phyloP scores from a whole-genome alignment of 208 protist species.

The Sergeia podlipaevii region DNA sequence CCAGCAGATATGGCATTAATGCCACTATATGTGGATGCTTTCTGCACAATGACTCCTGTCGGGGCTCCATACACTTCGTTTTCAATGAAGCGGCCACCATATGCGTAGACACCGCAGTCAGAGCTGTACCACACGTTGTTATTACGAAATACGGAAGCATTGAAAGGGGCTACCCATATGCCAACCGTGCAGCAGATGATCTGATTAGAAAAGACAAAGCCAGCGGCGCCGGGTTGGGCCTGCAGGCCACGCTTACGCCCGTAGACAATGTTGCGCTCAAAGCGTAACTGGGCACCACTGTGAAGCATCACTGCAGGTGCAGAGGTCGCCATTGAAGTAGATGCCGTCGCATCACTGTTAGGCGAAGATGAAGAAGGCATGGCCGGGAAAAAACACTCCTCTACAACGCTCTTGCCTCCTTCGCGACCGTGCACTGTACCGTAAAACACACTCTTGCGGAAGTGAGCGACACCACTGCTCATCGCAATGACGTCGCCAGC shows the following conservation, averaged over 20 bases:
- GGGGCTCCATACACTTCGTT: conserved; percentile 57
- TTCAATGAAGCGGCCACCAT: conserved; percentile 57
- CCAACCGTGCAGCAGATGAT: conserved; percentile 40
- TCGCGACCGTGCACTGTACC: conserved; percentile 63
- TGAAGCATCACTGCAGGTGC: conserved; percentile 30
- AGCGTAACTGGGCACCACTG: conserved; percentile 29
- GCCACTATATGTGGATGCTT: conserved; percentile 43
- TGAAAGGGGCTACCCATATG: conserved; percentile 47
- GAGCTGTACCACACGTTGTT: conserved; percentile 51
- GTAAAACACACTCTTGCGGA: conserved; percentile 58
- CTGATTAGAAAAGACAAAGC: conserved; percentile 33
- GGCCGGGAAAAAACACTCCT: conserved; percentile 47
- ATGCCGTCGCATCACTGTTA: background rate
- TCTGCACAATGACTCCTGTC: conserved; percentile 53
- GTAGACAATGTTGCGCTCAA: conserved; percentile 48
- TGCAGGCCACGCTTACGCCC: conserved; percentile 34
- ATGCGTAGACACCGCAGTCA: conserved; percentile 51
- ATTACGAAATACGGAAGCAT: conserved; percentile 33
- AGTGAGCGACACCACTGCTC: conserved; percentile 41
- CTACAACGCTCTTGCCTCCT: conserved; percentile 38
- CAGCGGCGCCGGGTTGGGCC: conserved; percentile 39
- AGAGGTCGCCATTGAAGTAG: background rate
- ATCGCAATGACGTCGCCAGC: conserved; percentile 63
- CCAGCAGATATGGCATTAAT: conserved; percentile 48
- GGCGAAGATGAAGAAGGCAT: background rate